Conservation (phyloP, 129 eudicot species). For the Flaveria trinervia region DNA sequence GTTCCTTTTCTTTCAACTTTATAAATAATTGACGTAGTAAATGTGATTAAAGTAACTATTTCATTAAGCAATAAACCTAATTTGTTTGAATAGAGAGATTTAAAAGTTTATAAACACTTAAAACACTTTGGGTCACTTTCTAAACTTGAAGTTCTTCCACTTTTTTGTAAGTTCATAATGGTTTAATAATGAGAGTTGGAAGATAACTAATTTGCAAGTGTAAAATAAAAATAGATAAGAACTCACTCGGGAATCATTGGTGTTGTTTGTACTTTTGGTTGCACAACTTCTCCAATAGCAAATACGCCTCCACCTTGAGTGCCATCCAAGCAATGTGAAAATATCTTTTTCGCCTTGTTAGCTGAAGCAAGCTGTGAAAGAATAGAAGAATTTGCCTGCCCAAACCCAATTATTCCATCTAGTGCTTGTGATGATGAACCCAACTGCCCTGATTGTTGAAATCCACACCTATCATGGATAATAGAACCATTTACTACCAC, state of each 20-base stretch:
- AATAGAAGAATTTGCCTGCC: slow-evolving; percentile 82
- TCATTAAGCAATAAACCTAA: background rate
- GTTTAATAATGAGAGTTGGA: background rate
- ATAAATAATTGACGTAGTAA: background rate
- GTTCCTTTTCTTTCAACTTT: background rate
- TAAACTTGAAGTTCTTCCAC: background rate
- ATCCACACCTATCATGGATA: slow-evolving; percentile 66
- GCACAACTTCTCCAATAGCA: slow-evolving; percentile 86
- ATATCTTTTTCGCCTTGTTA: slow-evolving; percentile 65
- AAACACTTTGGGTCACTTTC: background rate
- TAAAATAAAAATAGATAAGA: background rate
- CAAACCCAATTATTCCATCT: slow-evolving; percentile 94
- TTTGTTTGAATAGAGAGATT: background rate
- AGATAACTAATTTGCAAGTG: background rate
- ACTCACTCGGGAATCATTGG: slow-evolving; percentile 66
- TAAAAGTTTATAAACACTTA: background rate
- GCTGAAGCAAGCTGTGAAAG: slow-evolving; percentile 86
- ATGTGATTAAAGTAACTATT: background rate
- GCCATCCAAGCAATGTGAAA: slow-evolving; percentile 92
- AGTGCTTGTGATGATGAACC: slow-evolving; percentile 75
- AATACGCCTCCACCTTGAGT: slow-evolving; percentile 84
- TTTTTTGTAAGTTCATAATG: background rate
- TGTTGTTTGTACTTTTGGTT: slow-evolving; percentile 72
- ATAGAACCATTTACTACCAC: background rate
- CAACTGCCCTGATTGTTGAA: slow-evolving; percentile 83